Conservation (phyloP, 139 green algal species). For the Asterochloris erici region DNA sequence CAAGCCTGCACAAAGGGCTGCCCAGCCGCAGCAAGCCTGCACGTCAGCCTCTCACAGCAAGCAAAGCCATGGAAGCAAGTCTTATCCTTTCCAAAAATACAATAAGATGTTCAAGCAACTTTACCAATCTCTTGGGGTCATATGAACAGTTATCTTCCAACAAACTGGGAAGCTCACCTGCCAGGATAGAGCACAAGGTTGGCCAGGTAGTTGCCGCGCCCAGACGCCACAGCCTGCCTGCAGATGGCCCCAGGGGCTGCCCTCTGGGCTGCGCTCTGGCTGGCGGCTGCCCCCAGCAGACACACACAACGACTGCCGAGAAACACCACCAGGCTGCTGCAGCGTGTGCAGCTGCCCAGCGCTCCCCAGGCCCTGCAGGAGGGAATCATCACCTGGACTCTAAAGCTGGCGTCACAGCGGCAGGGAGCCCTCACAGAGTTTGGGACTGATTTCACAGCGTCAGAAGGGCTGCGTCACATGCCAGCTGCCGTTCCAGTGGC, state of each 20-base stretch:
- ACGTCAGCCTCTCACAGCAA: not conserved
- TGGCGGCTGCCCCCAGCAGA: constrained; percentile 26
- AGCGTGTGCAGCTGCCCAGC: constrained; percentile 44
- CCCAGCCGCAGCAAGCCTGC: not conserved
- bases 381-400: not conserved
- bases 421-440: too few relatives aligned
- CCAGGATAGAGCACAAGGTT: constrained; percentile 90
- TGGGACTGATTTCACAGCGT: too few relatives aligned
- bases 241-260: constrained; percentile 59
- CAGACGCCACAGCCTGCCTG: constrained; percentile 43
- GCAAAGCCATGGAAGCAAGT: too few relatives aligned
- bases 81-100: too few relatives aligned
- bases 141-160: too few relatives aligned
- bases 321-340: constrained; percentile 53
- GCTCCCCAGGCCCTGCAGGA: constrained; percentile 55
- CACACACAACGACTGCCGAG: constrained; percentile 43
- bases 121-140: too few relatives aligned
- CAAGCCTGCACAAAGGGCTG: not conserved
- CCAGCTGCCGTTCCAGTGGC: too few relatives aligned
- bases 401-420: too few relatives aligned
- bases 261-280: constrained; percentile 10
- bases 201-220: constrained; percentile 81
- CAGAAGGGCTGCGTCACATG: too few relatives aligned
- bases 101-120: too few relatives aligned
- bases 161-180: not conserved